Conservation (phyloP, 2,329 filamentous ascomycete genomes). For the Aspergillus sp. region DNA sequence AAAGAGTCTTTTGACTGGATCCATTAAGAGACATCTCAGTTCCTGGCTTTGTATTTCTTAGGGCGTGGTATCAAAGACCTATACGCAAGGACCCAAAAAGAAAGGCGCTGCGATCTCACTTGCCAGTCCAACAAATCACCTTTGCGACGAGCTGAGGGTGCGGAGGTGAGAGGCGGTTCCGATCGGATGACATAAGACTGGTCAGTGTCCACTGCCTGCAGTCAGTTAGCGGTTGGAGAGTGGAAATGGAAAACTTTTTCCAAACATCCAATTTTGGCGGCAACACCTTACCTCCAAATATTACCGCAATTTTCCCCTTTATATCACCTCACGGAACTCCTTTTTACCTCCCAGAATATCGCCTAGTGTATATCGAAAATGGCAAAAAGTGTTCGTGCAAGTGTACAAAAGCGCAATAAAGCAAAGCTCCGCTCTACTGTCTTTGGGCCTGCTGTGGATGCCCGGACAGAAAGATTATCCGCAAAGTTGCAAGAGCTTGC, state of each 20-base stretch:
- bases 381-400: conserved; percentile 85
- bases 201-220: neutral
- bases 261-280: neutral
- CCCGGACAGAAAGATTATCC: conserved; percentile 77
- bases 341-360: neutral
- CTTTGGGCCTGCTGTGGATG: conserved; percentile 79
- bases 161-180: conserved; percentile 23
- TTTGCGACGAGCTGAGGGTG: conserved; percentile 8
- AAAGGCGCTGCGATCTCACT: neutral
- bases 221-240: neutral
- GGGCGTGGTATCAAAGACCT: neutral
- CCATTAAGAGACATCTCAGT: conserved; percentile 32
- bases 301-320: neutral
- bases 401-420: conserved; percentile 79
- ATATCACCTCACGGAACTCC: neutral
- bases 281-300: neutral
- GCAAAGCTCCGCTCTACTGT: conserved; percentile 74
- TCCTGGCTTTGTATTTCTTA: conserved; percentile 1
- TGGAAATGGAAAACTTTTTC: conserved; percentile 3
- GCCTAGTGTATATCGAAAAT: conserved; percentile 52
- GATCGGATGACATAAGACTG: conserved; percentile 36
- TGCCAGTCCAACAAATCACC: neutral
- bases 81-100: neutral
- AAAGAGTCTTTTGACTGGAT: conserved; percentile 19
- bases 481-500: conserved; percentile 82